A percentile compares a stretch with the other conserved stretches of the same genome.
These are phyloP conservation scores for Diaporthe humulicola DNA, from an alignment of 2,329 filamentous ascomycete genomes.

Conservation along the genomic window DNA sequence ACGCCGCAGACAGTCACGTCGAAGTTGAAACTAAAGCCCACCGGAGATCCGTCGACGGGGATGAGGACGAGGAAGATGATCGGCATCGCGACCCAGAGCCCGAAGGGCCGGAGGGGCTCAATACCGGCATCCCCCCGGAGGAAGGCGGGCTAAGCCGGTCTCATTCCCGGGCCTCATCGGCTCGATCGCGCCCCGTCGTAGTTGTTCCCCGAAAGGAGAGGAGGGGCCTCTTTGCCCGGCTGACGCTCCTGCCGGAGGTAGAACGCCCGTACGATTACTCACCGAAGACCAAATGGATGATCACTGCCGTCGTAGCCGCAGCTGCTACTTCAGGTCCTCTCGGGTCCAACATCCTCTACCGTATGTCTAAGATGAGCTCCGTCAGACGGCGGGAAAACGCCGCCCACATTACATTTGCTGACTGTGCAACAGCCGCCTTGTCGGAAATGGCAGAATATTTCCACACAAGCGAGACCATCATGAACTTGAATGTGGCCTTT, in stretches of 20 bases:
- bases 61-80: slow-evolving; percentile 38
- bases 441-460: slow-evolving; percentile 73
- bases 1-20: slow-evolving; percentile 10
- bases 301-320: slow-evolving; percentile 82
- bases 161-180: slow-evolving; percentile 54
- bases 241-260: slow-evolving; percentile 84
- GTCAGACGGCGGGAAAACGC: not conserved
- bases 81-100: slow-evolving; percentile 37
- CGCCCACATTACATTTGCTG: not conserved
- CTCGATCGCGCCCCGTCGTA: slow-evolving; percentile 52
- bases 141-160: slow-evolving; percentile 23
- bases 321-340: slow-evolving; percentile 85
- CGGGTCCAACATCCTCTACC: slow-evolving; percentile 87
- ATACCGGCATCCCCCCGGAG: slow-evolving; percentile 29
- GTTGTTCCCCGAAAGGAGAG: slow-evolving; percentile 64
- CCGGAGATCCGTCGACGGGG: not conserved
- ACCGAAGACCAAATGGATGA: slow-evolving; percentile 83
- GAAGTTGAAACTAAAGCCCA: slow-evolving; percentile 2
- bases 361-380: slow-evolving; percentile 59
- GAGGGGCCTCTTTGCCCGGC: slow-evolving; percentile 78
- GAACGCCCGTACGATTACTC: slow-evolving; percentile 81
- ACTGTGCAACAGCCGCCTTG: slow-evolving; percentile 70
- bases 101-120: slow-evolving; percentile 36
- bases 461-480: slow-evolving; percentile 72
- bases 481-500: slow-evolving; percentile 81